phyloP scores from a whole-genome alignment of 2,329 filamentous ascomycete genomes.

The Diaporthe ampelina region DNA sequence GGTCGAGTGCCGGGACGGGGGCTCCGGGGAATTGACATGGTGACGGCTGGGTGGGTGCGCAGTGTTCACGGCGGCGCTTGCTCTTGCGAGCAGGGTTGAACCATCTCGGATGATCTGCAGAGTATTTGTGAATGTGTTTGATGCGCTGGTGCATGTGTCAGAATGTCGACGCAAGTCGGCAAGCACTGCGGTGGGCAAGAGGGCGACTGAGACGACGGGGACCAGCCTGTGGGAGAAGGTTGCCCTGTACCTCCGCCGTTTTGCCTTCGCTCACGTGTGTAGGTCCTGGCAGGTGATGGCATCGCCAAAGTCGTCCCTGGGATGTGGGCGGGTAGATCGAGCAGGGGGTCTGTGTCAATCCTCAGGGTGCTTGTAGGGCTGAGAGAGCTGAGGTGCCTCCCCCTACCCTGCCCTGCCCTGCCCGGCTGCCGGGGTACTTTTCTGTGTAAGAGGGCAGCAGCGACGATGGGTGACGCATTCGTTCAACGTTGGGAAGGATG shows the following conservation, averaged over 20 bases:
- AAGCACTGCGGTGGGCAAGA: slow-evolving; percentile 10
- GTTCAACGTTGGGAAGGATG: slow-evolving; percentile 16
- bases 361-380: slow-evolving; percentile 14
- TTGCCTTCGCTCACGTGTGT: not conserved
- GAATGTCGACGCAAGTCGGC: slow-evolving; percentile 25
- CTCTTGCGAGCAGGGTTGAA: slow-evolving; percentile 23
- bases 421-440: not conserved
- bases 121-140: slow-evolving; percentile 35
- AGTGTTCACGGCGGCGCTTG: slow-evolving; percentile 9
- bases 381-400: not conserved
- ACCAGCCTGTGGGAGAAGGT: slow-evolving; percentile 8
- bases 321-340: slow-evolving; percentile 10
- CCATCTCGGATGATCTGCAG: slow-evolving; percentile 34
- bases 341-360: slow-evolving; percentile 19
- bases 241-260: not conserved
- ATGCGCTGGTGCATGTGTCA: slow-evolving; percentile 37
- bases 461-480: slow-evolving; percentile 1
- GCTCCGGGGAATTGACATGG: slow-evolving; percentile 33
- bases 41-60: slow-evolving; percentile 14
- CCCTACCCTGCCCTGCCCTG: not conserved
- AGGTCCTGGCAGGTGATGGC: slow-evolving; percentile 9
- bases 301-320: slow-evolving; percentile 4
- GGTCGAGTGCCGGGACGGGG: slow-evolving; percentile 26
- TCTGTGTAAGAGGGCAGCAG: too few relatives aligned
- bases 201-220: slow-evolving; percentile 29